Evolutionary conservation across 768 basidiomycete genomes (phyloP).

Genomic region (Galerina marginata): DNA sequence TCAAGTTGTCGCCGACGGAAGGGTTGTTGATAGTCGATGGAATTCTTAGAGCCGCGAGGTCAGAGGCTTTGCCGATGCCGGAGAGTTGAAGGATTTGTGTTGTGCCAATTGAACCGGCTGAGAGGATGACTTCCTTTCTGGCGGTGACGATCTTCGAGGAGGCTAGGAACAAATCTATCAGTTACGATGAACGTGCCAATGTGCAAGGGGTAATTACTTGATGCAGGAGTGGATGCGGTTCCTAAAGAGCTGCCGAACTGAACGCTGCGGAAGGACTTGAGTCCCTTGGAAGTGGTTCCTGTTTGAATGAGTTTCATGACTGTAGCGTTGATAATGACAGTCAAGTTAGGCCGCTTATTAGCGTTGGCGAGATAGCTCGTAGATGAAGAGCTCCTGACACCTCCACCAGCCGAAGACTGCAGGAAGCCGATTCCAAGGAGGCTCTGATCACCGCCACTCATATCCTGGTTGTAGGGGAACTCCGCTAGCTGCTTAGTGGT

Average conservation of each 20-base stretch:
- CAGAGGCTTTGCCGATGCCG: slow-evolving; percentile 23
- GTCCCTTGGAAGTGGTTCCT: slow-evolving; percentile 9
- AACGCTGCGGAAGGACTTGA: slow-evolving; percentile 15
- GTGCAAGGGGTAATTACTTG: not conserved
- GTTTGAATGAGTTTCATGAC: slow-evolving; percentile 30
- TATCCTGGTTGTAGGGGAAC: slow-evolving; percentile 40
- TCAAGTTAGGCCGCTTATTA: slow-evolving; percentile 35
- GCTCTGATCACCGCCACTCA: slow-evolving; percentile 32
- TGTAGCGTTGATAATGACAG: slow-evolving; percentile 37
- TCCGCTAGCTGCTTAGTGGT: slow-evolving; percentile 38
- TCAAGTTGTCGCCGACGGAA: slow-evolving; percentile 28
- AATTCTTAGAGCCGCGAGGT: slow-evolving; percentile 20
- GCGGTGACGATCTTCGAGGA: slow-evolving; percentile 20
- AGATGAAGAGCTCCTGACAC: slow-evolving; percentile 39
- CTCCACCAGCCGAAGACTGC: slow-evolving; percentile 34
- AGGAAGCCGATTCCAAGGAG: slow-evolving; percentile 40
- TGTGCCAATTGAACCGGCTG: slow-evolving; percentile 26
- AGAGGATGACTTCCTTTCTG: slow-evolving; percentile 27
- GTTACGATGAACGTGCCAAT: not conserved
- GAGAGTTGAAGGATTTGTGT: slow-evolving; percentile 28
- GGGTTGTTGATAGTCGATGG: slow-evolving; percentile 21
- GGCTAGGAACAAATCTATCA: not conserved
- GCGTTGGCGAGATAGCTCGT: slow-evolving; percentile 37
- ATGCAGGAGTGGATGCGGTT: slow-evolving; percentile 19
- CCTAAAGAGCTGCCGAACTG: not conserved